phyloP scores from a whole-genome alignment of 1,139 yeast species.

The Candida buenavistaensis region DNA sequence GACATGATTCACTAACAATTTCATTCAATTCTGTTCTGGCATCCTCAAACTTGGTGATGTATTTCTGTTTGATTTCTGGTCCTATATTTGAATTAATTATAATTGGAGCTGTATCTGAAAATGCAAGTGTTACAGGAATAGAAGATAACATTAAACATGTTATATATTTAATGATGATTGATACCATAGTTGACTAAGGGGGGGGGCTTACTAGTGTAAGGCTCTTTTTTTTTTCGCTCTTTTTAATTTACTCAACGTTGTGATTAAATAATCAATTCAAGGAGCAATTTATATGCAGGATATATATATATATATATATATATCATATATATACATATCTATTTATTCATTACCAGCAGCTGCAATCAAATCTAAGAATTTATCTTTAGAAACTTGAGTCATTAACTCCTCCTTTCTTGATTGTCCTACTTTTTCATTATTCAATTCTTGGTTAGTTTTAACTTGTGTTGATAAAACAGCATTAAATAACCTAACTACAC shows the following conservation, averaged over 20 bases:
- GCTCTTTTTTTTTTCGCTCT: background rate
- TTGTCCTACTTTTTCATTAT: constrained; percentile 39
- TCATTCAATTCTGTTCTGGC: constrained; percentile 14
- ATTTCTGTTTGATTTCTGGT: background rate
- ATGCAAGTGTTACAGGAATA: constrained; percentile 22
- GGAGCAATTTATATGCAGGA: constrained; percentile 1
- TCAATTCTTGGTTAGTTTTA: constrained; percentile 46
- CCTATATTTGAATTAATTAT: constrained; percentile 10
- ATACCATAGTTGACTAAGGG: constrained; percentile 1
- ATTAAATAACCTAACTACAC: constrained; percentile 89
- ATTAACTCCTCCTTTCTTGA: constrained; percentile 59
- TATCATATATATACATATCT: background rate
- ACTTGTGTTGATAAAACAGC: constrained; percentile 86
- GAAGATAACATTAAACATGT: background rate
- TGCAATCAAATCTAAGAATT: constrained; percentile 83
- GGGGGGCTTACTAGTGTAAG: background rate
- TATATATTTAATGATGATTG: constrained; percentile 1
- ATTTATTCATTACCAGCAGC: constrained; percentile 56
- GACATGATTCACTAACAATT: constrained; percentile 18
- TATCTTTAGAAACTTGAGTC: constrained; percentile 84
- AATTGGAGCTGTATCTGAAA: constrained; percentile 35
- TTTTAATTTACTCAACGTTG: background rate
- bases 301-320: background rate
- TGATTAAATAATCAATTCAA: no score
- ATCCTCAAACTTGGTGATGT: constrained; percentile 3